Conservation (phyloP, 768 basidiomycete species). For the Termitomyces sp. region DNA sequence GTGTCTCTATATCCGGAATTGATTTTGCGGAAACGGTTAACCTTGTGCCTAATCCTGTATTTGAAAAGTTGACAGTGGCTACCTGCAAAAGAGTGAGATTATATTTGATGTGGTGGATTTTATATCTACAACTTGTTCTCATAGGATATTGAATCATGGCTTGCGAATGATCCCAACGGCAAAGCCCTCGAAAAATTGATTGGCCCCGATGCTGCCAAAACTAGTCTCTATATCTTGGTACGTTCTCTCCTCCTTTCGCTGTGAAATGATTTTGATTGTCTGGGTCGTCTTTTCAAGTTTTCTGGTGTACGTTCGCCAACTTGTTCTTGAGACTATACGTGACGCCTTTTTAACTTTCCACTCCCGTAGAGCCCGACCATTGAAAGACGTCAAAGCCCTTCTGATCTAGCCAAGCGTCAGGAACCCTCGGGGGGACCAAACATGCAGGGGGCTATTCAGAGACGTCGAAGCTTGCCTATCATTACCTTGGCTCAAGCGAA, state of each 20-base stretch:
- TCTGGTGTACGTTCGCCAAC: not conserved
- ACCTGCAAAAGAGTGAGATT: not conserved
- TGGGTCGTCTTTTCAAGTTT: not conserved
- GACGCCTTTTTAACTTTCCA: not conserved
- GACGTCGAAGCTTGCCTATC: conserved; percentile 10
- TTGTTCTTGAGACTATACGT: not conserved
- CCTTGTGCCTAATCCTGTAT: not conserved
- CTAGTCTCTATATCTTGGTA: not conserved
- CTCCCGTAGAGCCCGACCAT: not conserved
- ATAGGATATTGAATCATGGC: not conserved
- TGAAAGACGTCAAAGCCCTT: not conserved
- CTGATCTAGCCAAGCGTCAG: not conserved
- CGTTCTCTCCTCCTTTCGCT: not conserved
- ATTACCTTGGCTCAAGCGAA: conserved; percentile 15
- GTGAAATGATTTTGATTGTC: not conserved
- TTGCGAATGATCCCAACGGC: not conserved
- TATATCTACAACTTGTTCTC: not conserved
- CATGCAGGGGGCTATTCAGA: no score
- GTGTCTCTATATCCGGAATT: not conserved
- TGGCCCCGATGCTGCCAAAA: not conserved
- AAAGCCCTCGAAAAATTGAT: not conserved
- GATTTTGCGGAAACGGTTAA: not conserved
- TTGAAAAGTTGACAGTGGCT: not conserved
- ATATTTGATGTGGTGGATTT: not conserved
- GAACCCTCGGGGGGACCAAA: not conserved